Evolutionary conservation across 495 filamentous ascomycete species (phyloP), one percentile per base, ranked within the genome.

Genomic region (Talaromyces ruber): DNA sequence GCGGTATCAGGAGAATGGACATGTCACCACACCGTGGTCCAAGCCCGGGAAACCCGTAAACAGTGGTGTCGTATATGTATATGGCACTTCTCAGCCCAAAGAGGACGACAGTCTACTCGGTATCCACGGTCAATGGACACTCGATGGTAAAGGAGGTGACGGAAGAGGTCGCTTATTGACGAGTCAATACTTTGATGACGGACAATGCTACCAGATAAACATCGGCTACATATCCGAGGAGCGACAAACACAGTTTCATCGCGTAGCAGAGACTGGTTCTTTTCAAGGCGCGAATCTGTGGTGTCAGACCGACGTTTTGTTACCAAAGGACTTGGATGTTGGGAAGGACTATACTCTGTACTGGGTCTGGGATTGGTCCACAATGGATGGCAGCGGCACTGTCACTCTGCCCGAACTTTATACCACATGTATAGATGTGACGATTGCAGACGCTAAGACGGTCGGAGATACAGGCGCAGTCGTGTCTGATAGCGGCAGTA

Each of bases 331-430:
- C 64, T 68, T 78, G 25, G 12, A 29, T 14, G 65, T 74, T 3
- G 84, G 87, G 21, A 81, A 79, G 29, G 69, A 77, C 2, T 87
- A 88, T 63, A 91, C 91, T 0, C 70, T 94, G 45, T 93, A 96
- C 74, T 97, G 92, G 92, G 85, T 96, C 4, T 96, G 92, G 92
- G 86, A 95, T 65, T 97, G 91, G 91, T 86, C 88, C 4, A 87
- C 83, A 0, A 71, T 71, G 12, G 72, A 81, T 14, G 70, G 68
- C 12, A 68, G 62, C 24, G 78, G 81, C 66, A 79, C 74, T 52
- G 68, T 37, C 60, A 72, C 58, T 34, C 68, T 79, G 14, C 81
- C 82, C 2, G 86, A 97, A 71, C 81, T 86, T 62, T 97, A 96
- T 70, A 92, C 90, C 0, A 86, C 87, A 7, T 93, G 92, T 67